These are phyloP conservation scores for Apiospora koreana DNA, from an alignment of 2,329 filamentous ascomycete genomes.

Conservation along the genomic window DNA sequence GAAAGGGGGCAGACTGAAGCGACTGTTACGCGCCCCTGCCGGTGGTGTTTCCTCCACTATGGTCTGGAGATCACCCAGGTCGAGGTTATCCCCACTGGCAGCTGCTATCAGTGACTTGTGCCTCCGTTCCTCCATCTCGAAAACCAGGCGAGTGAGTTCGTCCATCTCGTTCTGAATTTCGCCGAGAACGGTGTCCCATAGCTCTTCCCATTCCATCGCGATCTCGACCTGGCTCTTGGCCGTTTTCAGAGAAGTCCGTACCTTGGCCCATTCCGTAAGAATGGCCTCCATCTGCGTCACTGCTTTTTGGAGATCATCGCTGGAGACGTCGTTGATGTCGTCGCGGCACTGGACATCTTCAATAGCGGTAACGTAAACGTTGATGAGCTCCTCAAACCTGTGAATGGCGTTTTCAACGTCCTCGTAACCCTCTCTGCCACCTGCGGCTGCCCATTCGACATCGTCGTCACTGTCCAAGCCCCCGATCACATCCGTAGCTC, in stretches of 20 bases:
- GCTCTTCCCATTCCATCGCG: constrained; percentile 98
- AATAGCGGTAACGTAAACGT: constrained; percentile 92
- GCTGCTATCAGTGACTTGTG: constrained; percentile 74
- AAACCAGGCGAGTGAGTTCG: constrained; percentile 76
- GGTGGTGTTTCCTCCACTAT: constrained; percentile 86
- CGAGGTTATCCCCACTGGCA: constrained; percentile 63
- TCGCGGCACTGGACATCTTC: constrained; percentile 80
- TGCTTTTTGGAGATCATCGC: constrained; percentile 71
- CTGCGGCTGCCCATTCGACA: constrained; percentile 92
- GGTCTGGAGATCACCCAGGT: constrained; percentile 87
- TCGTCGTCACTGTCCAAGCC: constrained; percentile 95
- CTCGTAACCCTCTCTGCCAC: constrained; percentile 77
- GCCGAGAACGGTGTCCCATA: constrained; percentile 91
- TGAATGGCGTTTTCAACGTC: constrained; percentile 74
- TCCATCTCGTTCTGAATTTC: constrained; percentile 90
- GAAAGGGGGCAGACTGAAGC: constrained; percentile 69
- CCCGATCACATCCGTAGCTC: constrained; percentile 84
- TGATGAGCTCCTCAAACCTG: constrained; percentile 85
- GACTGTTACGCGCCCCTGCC: constrained; percentile 57
- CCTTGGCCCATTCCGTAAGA: constrained; percentile 79
- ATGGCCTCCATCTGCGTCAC: constrained; percentile 90
- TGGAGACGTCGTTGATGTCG: constrained; percentile 73
- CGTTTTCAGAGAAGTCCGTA: constrained; percentile 73
- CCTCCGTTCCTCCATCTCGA: constrained; percentile 96
- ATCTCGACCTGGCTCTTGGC: constrained; percentile 92